A percentile compares a stretch with the other conserved stretches of the same genome.
These are phyloP conservation scores for Phytophthora nicotianae DNA, from an alignment of 352 stramenopile species.

Conservation along the genomic window DNA sequence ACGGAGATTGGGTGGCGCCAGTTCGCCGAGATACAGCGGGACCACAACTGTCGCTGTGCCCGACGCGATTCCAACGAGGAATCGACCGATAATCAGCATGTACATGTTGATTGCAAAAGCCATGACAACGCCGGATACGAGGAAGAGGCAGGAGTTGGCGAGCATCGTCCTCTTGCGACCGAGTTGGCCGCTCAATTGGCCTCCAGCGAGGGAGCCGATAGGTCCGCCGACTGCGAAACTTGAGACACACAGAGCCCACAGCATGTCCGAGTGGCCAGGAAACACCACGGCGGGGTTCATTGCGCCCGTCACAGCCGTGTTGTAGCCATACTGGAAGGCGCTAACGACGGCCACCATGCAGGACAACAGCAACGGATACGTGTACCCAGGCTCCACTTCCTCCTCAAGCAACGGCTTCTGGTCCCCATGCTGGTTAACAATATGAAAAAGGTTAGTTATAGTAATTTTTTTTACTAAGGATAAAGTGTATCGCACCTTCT, in stretches of 20 bases:
- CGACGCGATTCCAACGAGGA: slow-evolving; percentile 69
- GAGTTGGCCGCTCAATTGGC: slow-evolving; percentile 49
- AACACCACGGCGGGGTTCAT: slow-evolving; percentile 61
- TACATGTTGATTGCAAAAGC: slow-evolving; percentile 68
- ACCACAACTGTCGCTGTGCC: slow-evolving; percentile 73
- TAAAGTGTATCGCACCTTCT: slow-evolving; percentile 24
- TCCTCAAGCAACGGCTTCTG: slow-evolving; percentile 51
- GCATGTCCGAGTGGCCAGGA: slow-evolving; percentile 56
- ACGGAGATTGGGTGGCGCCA: slow-evolving; percentile 69
- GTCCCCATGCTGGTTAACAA: slow-evolving; percentile 50
- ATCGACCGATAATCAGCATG: slow-evolving; percentile 67
- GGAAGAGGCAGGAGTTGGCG: slow-evolving; percentile 59
- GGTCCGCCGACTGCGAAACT: slow-evolving; percentile 66
- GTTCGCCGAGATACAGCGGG: slow-evolving; percentile 70
- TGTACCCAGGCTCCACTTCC: slow-evolving; percentile 65
- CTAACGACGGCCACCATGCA: slow-evolving; percentile 68
- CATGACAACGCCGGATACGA: slow-evolving; percentile 57
- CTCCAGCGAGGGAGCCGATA: slow-evolving; percentile 57
- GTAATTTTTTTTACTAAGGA: background rate
- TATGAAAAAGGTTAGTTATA: background rate
- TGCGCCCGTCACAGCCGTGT: slow-evolving; percentile 68
- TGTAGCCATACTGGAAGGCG: slow-evolving; percentile 77
- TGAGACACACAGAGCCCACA: slow-evolving; percentile 69
- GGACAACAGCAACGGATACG: slow-evolving; percentile 58
- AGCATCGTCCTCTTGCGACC: slow-evolving; percentile 65